A percentile compares a stretch with the other conserved stretches of the same genome.
Conservation (phyloP, 2,329 filamentous ascomycete species). For the Colletotrichum plurivorum region DNA sequence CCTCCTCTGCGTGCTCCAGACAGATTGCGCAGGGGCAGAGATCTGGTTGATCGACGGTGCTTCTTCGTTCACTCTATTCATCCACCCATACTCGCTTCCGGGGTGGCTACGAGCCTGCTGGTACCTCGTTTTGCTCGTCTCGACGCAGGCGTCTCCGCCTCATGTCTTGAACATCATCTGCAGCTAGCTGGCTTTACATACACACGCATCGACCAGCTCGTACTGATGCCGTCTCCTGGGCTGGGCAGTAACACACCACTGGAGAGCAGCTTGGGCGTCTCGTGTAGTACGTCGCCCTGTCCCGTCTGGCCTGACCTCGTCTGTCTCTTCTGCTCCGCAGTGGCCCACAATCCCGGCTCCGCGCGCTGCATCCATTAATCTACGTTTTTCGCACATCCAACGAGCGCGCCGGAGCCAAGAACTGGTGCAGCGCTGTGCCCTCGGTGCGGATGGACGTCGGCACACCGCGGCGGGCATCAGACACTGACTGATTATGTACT, state of each 20-base stretch:
- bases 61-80: background rate
- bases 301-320: conserved; percentile 28
- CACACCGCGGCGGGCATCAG: background rate
- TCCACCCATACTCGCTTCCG: background rate
- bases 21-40: conserved; percentile 1
- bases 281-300: conserved; percentile 29
- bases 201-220: background rate
- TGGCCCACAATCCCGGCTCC: conserved; percentile 37
- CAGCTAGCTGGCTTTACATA: conserved; percentile 9
- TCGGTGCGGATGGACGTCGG: background rate
- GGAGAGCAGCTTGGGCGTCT: background rate
- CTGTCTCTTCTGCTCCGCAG: conserved; percentile 29
- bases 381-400: conserved; percentile 28
- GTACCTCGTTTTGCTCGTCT: conserved; percentile 11
- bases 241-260: background rate
- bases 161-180: conserved; percentile 28
- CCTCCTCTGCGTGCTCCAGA: background rate
- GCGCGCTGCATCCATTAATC: conserved; percentile 27
- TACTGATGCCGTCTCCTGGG: too few relatives aligned
- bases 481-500: conserved; percentile 1
- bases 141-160: conserved; percentile 25
- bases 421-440: background rate
- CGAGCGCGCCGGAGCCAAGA: background rate
- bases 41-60: conserved; percentile 13
- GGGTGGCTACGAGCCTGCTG: background rate